phyloP scores from a whole-genome alignment of 352 stramenopile species.

The Lagenidium sp. region DNA sequence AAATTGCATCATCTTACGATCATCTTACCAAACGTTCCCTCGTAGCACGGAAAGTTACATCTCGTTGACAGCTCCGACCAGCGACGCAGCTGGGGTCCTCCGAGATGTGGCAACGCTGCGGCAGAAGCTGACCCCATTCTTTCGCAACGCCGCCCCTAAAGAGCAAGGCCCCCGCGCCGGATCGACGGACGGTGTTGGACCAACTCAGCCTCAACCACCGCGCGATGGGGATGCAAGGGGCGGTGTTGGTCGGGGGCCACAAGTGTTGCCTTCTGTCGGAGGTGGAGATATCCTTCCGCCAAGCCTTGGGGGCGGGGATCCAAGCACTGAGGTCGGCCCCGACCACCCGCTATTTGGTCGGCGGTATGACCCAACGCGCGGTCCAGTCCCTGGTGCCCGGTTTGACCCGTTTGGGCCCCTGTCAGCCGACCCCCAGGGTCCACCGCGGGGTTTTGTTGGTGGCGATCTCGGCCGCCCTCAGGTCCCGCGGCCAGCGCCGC shows the following conservation, averaged over 20 bases:
- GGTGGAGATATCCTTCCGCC: conserved; percentile 59
- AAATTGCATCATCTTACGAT: no score
- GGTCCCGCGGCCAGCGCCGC: conserved; percentile 29
- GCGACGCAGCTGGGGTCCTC: conserved; percentile 29
- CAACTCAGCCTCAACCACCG: neutral
- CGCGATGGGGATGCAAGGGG: neutral
- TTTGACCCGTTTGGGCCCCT: conserved; percentile 80
- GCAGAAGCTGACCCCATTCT: conserved; percentile 40
- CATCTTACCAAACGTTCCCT: no score
- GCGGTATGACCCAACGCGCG: conserved; percentile 38
- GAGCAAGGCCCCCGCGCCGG: conserved; percentile 17
- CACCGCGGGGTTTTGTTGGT: conserved; percentile 26
- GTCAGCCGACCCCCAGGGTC: conserved; percentile 35
- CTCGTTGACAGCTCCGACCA: conserved; percentile 12
- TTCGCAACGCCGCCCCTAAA: conserved; percentile 38
- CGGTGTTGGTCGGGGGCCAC: conserved; percentile 8
- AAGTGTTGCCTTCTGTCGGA: conserved; percentile 38
- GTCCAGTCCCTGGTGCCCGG: conserved; percentile 58
- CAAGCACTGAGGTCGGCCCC: conserved; percentile 65
- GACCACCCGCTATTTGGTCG: conserved; percentile 65
- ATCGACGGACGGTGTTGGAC: conserved; percentile 2
- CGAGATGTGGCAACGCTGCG: conserved; percentile 41
- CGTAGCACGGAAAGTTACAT: conserved; percentile 32
- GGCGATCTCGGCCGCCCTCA: conserved; percentile 20
- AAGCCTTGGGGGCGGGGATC: conserved; percentile 42